Base-by-base conservation (phyloP, 768 basidiomycete species). In the Boletus pseudo-olivaceus region DNA sequence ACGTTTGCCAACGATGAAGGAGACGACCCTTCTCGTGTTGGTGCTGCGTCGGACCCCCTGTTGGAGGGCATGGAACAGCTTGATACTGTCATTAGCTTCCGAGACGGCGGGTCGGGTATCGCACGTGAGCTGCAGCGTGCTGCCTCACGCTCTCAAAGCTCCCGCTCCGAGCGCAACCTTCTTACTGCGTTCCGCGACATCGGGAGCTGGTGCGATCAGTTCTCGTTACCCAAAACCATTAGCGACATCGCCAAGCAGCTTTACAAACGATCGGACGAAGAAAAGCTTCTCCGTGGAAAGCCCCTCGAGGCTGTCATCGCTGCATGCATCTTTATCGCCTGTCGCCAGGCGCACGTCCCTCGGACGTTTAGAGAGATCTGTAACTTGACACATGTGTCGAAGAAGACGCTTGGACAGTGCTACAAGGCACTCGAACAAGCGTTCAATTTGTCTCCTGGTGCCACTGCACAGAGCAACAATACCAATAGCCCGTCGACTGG, bases 1-100 rank as follows among this genome's bases (percentile, higher is more conserved):
- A 98, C 97, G 57, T 99, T 99, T 73, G 97, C 97, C 61, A 97
- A 98, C 69, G 96, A 98, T 65, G 97, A 99, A 78, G 95, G 96
- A 58, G 96, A 98, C 70, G 97, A 99, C 71, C 97, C 97, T 58
- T 98, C 97, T 61, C 97, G 97, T 88, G 97, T 99, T 62, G 97
- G 97, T 75, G 94, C 93, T 51, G 93, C 94, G 41, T 84, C 88
- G 19, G 93, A 98, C 72, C 93, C 95, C 30, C 75, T 95, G 40
- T 79, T 98, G 75, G 93, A 98, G 70, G 94, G 93, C 37, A 87
- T 93, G 64, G 95, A 97, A 66, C 90, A 96, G 70, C 82, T 98
- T 44, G 89, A 94, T 64, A 98, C 97, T 33, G 82, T 92, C 53
- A 98, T 98, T 71, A 91, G 91, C 61, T 97, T 96, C 73, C 85